Evolutionary conservation across 192 early-diverging fungal species (phyloP).

Genomic region (Chytriomyces sp.): DNA sequence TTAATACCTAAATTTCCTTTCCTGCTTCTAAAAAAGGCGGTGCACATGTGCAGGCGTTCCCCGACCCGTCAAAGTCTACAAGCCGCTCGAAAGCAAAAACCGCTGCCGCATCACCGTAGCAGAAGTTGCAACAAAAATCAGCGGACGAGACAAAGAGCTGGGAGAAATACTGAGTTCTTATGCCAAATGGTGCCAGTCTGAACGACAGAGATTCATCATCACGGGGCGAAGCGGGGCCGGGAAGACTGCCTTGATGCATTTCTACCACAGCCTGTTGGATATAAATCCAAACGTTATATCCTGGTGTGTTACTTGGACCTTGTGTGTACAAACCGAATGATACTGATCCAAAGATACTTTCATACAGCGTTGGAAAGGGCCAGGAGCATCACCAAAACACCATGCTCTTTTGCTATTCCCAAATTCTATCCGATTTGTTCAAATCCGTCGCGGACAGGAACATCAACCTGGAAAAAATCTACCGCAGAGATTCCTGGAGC

Average conservation of each 20-base stretch:
- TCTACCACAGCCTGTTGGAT: too few species aligned
- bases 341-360: not conserved
- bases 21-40: too few species aligned
- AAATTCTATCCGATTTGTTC: not conserved
- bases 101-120: not conserved
- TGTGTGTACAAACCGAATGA: not conserved
- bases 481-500: not conserved
- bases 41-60: conserved; percentile 1
- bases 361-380: not conserved
- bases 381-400: not conserved
- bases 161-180: not conserved
- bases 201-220: not conserved
- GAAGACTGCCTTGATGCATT: not conserved
- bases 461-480: not conserved
- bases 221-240: not conserved
- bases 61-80: conserved; percentile 15
- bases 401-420: not conserved
- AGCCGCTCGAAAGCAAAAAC: not conserved
- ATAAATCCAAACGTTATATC: too few species aligned
- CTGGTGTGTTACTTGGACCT: not conserved
- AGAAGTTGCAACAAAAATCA: not conserved
- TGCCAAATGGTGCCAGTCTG: not conserved
- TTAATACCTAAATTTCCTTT: too few species aligned
- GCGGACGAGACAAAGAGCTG: conserved; percentile 7
- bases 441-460: not conserved